Evolutionary conservation across 1,284 basidiomycete species (phyloP).

Genomic region (Puccinia polysora): DNA sequence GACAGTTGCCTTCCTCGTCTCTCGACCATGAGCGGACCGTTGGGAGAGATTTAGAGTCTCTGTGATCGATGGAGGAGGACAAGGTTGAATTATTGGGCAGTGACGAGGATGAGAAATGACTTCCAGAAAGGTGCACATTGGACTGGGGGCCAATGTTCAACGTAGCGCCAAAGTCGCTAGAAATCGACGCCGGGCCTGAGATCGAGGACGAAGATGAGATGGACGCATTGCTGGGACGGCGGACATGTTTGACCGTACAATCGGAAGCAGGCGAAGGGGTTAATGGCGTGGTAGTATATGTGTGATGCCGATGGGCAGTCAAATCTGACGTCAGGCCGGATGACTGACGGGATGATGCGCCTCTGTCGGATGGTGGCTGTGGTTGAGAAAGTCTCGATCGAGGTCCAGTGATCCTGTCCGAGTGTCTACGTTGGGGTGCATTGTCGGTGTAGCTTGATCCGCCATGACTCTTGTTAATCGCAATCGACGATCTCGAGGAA

Average conservation of each 20-base stretch:
- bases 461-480: background rate
- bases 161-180: background rate
- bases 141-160: slow-evolving; percentile 3
- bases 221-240: background rate
- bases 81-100: background rate
- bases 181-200: background rate
- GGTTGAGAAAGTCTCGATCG: background rate
- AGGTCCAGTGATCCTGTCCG: background rate
- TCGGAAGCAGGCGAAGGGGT: background rate
- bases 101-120: slow-evolving; percentile 12
- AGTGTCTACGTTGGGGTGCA: slow-evolving; percentile 5
- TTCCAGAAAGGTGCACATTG: background rate
- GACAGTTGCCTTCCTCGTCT: background rate
- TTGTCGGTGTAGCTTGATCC: background rate
- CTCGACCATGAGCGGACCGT: background rate
- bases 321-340: background rate
- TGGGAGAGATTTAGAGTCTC: too few species aligned
- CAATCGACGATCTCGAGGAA: background rate
- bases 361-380: background rate
- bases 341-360: background rate
- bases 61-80: background rate
- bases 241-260: background rate
- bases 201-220: slow-evolving; percentile 5
- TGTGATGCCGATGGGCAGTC: background rate
- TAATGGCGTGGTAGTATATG: background rate